Evolutionary conservation across 441 rosid genomes (phyloP).

Genomic region (Gossypium trilobum): DNA sequence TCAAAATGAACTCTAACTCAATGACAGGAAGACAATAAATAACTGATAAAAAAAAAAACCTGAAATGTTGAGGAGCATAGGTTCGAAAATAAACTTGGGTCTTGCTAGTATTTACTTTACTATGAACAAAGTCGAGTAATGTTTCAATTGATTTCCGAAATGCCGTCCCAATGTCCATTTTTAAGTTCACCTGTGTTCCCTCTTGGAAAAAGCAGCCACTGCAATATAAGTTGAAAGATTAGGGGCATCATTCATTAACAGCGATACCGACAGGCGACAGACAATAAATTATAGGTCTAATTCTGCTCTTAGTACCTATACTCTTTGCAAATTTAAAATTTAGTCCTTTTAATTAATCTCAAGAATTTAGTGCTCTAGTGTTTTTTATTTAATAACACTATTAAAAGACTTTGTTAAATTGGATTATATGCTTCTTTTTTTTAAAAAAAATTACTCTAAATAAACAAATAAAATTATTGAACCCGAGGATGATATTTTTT

Average conservation of each 20-base stretch:
- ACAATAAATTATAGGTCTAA: too few species aligned
- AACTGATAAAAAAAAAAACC: constrained; percentile 24
- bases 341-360: too few species aligned
- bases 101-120: constrained; percentile 34
- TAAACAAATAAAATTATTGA: too few species aligned
- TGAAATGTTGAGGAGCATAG: constrained; percentile 56
- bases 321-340: too few species aligned
- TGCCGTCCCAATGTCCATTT: constrained; percentile 49
- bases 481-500: too few species aligned
- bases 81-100: constrained; percentile 54
- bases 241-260: background rate
- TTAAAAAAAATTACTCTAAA: too few species aligned
- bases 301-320: too few species aligned
- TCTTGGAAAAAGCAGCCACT: constrained; percentile 62
- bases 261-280: background rate
- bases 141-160: constrained; percentile 39
- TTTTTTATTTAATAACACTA: too few species aligned
- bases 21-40: background rate
- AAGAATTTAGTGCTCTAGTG: too few species aligned
- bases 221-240: constrained; percentile 4
- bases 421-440: too few species aligned
- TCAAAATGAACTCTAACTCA: background rate
- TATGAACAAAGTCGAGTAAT: constrained; percentile 33
- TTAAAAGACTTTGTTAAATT: too few species aligned
- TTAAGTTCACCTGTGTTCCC: constrained; percentile 35